Evolutionary conservation across 768 basidiomycete species (phyloP).

Genomic region (Leccinum truebloodii): DNA sequence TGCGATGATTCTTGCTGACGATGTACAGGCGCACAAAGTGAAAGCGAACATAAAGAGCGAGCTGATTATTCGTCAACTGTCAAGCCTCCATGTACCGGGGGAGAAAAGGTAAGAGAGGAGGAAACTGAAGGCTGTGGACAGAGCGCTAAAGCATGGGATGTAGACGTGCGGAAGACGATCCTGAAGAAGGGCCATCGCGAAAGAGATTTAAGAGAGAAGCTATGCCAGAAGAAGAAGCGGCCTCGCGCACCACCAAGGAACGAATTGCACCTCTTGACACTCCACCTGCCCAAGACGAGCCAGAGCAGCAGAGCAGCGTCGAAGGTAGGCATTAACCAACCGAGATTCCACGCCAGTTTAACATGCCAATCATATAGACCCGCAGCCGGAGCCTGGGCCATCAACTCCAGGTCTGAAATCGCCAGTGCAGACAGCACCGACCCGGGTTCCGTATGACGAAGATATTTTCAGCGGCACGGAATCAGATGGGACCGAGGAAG

Average conservation of each 20-base stretch:
- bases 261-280: background rate
- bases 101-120: conserved; percentile 11
- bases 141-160: background rate
- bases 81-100: conserved; percentile 13
- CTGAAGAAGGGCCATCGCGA: conserved; percentile 13
- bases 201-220: conserved; percentile 16
- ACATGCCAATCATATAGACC: background rate
- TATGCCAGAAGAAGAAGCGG: background rate
- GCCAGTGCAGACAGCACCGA: background rate
- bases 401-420: conserved; percentile 1
- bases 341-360: background rate
- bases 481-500: conserved; percentile 26
- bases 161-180: conserved; percentile 12
- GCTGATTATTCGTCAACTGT: conserved; percentile 24
- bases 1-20: background rate
- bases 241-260: background rate
- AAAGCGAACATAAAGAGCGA: conserved; percentile 31
- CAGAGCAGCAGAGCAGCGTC: background rate
- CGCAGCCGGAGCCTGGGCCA: conserved; percentile 1
- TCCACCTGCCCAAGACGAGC: background rate
- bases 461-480: conserved; percentile 22
- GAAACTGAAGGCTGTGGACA: background rate
- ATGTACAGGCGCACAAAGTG: conserved; percentile 21
- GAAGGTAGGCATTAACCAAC: conserved; percentile 2
- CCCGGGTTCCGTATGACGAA: conserved; percentile 1